Evolutionary conservation across 2,329 filamentous ascomycete species (phyloP), one percentile per base, ranked within the genome.

Genomic region (Chalaropsis thielavioides): DNA sequence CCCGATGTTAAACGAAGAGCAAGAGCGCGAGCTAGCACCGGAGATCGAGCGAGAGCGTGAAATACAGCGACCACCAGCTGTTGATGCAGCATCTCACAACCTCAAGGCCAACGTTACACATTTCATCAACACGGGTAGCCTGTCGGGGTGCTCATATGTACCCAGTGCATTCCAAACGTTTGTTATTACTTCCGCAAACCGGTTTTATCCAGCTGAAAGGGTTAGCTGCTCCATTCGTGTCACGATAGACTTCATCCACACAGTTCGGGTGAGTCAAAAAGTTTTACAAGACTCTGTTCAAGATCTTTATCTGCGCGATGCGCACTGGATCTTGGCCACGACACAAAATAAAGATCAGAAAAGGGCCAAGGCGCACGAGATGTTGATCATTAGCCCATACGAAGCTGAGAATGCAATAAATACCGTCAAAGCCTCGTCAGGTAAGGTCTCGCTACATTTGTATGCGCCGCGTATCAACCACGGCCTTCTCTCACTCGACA

Each of bases 21-120:
- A 89, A 68, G 86, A 90, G 70, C 77, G 86, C 0, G 87, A 89
- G 68, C 74, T 90, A 0, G 77, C 82, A 0, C 83, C 83, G 0
- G 86, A 90, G 67, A 78, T 82, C 0, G 83, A 89, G 68, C 73
- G 80, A 31, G 83, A 89, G 69, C 74, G 78, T 0, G 74, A 87
- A 61, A 68, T 82, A 0, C 75, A 87, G 68, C 75, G 74, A 1
- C 81, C 83, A 0, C 69, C 71, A 0, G 65, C 72, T 0, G 74
- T 75, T 0, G 44, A 69, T 0, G 76, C 84, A 0, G 69, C 68
- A 0, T 0, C 8, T 0, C 81, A 86, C 58, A 1, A 0, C 0
- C 11, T 84, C 0, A 77, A 84, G 62, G 11, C 64, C 0, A 73
- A 79, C 41, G 63, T 88, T 0, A 3, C 24, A 0, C 3, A 44